Evolutionary conservation across 352 stramenopile genomes (phyloP).

Genomic region (Thalassiosira mediterranea): DNA sequence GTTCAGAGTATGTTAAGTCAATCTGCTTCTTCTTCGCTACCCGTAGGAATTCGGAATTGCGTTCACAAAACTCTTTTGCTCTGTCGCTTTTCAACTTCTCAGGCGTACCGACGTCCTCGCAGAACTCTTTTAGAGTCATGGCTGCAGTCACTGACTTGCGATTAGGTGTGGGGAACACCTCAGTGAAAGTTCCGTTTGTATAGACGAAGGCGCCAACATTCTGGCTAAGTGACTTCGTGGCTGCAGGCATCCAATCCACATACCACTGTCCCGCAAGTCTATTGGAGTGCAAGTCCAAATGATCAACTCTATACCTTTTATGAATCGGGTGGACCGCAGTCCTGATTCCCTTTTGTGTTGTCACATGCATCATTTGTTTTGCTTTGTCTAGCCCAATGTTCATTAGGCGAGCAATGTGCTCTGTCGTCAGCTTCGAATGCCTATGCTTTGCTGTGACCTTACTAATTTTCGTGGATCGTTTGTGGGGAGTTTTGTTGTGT

Average conservation of each 20-base stretch:
- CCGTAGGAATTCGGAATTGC: conserved; percentile 1
- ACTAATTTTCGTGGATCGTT: no score
- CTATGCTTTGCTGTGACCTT: neutral
- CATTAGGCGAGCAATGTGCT: conserved; percentile 10
- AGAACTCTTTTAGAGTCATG: neutral
- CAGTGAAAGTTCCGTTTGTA: conserved; percentile 18
- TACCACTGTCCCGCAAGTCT: conserved; percentile 14
- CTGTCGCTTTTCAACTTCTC: neutral
- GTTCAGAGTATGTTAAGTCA: conserved; percentile 7
- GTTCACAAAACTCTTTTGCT: conserved; percentile 9
- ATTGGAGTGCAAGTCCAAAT: neutral
- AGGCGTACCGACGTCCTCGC: conserved; percentile 1
- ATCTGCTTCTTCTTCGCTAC: neutral
- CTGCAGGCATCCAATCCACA: conserved; percentile 11
- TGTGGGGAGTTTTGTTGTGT: no score
- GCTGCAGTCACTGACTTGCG: neutral
- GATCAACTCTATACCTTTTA: conserved; percentile 5
- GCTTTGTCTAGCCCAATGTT: conserved; percentile 16
- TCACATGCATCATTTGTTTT: conserved; percentile 6
- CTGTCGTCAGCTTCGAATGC: conserved; percentile 2
- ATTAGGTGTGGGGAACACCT: neutral
- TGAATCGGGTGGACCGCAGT: conserved; percentile 3
- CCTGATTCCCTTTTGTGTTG: conserved; percentile 15
- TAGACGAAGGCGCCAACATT: conserved; percentile 12
- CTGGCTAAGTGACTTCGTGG: conserved; percentile 11